These are phyloP conservation scores for Hordeum marinum DNA, from an alignment of 176 grass and related monocot genomes.

Conservation along the genomic window DNA sequence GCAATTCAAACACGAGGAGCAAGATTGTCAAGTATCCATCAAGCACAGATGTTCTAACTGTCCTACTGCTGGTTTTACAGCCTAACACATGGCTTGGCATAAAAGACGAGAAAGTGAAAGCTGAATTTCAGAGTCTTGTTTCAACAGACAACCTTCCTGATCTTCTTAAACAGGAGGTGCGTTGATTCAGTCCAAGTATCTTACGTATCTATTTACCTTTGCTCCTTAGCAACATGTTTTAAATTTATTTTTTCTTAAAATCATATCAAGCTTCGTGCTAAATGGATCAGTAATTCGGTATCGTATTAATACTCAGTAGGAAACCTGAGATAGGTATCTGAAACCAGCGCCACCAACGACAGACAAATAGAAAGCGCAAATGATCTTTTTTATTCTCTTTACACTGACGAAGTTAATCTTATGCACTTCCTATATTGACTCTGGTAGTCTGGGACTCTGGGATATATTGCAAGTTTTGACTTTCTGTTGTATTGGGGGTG, in stretches of 20 bases:
- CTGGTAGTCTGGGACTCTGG: not conserved
- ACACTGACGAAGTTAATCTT: not conserved
- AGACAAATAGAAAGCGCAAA: not conserved
- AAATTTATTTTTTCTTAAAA: not conserved
- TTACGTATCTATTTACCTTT: constrained; percentile 24
- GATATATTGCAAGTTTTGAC: not conserved
- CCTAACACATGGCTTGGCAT: constrained; percentile 48
- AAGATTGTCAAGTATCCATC: constrained; percentile 45
- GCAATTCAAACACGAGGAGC: constrained; percentile 19
- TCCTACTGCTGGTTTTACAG: constrained; percentile 74
- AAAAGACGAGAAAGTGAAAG: constrained; percentile 35
- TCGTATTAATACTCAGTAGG: not conserved
- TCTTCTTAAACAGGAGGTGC: constrained; percentile 68
- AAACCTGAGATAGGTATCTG: not conserved
- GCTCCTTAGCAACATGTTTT: constrained; percentile 6
- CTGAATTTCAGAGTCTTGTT: constrained; percentile 65
- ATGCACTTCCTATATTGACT: not conserved
- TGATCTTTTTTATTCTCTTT: not conserved
- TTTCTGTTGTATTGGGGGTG: not conserved
- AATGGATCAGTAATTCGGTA: not conserved
- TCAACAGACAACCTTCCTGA: constrained; percentile 53
- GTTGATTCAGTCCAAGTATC: not conserved
- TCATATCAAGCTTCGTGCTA: not conserved
- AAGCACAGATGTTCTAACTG: constrained; percentile 49
- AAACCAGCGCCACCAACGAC: not conserved